Percentiles rank a stretch among this genome's conserved stretches.
Evolutionary conservation across 805 yeast genomes (phyloP).

Genomic region (Suhomyces faveliae): DNA sequence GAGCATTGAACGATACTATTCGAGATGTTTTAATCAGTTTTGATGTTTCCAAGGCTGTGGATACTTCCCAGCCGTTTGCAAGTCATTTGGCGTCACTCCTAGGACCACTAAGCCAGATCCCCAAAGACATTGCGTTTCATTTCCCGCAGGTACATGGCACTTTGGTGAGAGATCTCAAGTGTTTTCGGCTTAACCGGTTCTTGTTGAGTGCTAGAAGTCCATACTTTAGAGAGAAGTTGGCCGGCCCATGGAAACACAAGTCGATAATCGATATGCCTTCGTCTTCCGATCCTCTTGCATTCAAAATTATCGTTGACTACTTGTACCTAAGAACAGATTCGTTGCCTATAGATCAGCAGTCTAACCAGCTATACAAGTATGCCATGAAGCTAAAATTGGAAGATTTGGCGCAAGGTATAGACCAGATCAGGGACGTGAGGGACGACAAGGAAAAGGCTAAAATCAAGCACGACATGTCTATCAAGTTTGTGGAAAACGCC

Average conservation of each 20-base stretch:
- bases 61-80: conserved; percentile 69
- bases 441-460: conserved; percentile 24
- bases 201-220: conserved; percentile 35
- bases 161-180: conserved; percentile 11
- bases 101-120: conserved; percentile 20
- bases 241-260: conserved; percentile 21
- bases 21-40: conserved; percentile 55
- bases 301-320: conserved; percentile 28
- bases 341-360: conserved; percentile 25
- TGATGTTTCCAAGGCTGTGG: conserved; percentile 69
- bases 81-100: conserved; percentile 58
- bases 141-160: conserved; percentile 19
- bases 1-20: conserved; percentile 69
- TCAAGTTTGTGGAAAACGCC: conserved; percentile 34
- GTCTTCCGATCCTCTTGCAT: conserved; percentile 15
- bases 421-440: conserved; percentile 23
- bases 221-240: conserved; percentile 22
- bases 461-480: conserved; percentile 30
- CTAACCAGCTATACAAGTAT: conserved; percentile 21
- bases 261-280: conserved; percentile 18
- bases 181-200: conserved; percentile 27
- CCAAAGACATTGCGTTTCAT: conserved; percentile 33
- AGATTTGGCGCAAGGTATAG: conserved; percentile 37
- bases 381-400: conserved; percentile 34
- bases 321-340: conserved; percentile 32